Base-by-base conservation (phyloP, 768 basidiomycete species). In the Tylopilus plumbeoviolaceoides region DNA sequence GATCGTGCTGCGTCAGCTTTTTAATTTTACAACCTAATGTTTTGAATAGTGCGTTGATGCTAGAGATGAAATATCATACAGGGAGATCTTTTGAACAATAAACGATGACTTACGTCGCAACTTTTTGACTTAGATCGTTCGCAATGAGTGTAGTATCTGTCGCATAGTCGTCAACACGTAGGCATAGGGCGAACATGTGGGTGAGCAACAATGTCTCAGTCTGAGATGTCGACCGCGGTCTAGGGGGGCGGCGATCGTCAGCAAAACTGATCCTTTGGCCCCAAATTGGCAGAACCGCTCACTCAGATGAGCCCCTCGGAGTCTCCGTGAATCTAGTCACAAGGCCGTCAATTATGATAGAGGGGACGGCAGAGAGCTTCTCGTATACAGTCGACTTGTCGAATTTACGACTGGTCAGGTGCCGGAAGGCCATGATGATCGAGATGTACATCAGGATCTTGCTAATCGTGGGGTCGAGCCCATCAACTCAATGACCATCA, bases 361-460 rank as follows among this genome's bases (percentile, higher is more conserved):
- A 71, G 3, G 91, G 87, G 1, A 90, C 75, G 4, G 71, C 68
- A 1, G 75, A 61, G 51, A 95, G 71, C 52, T 78, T 78, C 43
- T 85, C 80, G 38, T 77, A 72, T 8, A 89, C 51, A 14, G 73
- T 72, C 11, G 79, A 75, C 59, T 83, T 80, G 41, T 80, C 72
- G 66, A 62, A 80, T 57, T 30, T 67, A 57, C 69, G 69, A 47
- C 51, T 59, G 7, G 76, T 70, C 0, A 76, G 63, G 57, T 75
- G 73, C 42, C 81, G 78, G 71, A 95, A 88, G 9, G 78, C 73
- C 54, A 95, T 73, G 79, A 98, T 85, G n/a, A 80, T 72, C 1
- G 92, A 83, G 57, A 95, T 85, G 72, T 92, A 95, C 52, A 86
- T 72, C 28, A 93, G 60, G 44, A 89, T 80, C 71, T 86, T 88